These are phyloP conservation scores for Amylocystis lapponica DNA, from an alignment of 768 basidiomycete genomes.

Conservation along the genomic window DNA sequence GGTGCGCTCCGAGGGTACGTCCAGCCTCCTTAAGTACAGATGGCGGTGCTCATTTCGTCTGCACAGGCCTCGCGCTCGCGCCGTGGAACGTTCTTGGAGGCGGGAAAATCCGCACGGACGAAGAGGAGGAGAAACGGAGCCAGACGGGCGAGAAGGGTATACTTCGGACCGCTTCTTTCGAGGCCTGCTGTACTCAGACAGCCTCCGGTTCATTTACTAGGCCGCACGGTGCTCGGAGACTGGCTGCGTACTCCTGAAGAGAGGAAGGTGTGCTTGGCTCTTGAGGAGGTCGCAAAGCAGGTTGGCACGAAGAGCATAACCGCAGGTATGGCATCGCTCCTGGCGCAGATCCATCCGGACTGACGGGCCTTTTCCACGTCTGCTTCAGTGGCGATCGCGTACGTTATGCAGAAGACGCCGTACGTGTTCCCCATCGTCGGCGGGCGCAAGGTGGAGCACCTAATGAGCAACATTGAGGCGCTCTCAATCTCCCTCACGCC, in stretches of 20 bases:
- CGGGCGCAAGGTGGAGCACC: conserved; percentile 14
- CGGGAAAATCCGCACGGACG: conserved; percentile 33
- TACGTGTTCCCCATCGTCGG: conserved; percentile 16
- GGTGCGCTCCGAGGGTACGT: conserved; percentile 14
- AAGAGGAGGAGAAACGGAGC: conserved; percentile 24
- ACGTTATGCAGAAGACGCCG: conserved; percentile 23
- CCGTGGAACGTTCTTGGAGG: conserved; percentile 33
- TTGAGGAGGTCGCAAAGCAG: conserved; percentile 36
- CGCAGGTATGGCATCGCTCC: background rate
- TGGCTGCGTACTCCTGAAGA: conserved; percentile 34
- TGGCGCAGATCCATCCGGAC: conserved; percentile 12
- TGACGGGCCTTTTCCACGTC: background rate
- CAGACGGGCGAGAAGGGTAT: conserved; percentile 23
- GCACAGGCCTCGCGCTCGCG: conserved; percentile 30
- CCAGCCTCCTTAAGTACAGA: conserved; percentile 11
- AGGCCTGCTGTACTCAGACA: conserved; percentile 20
- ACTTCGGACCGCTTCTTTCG: conserved; percentile 30
- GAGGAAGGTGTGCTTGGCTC: conserved; percentile 25
- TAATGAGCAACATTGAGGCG: conserved; percentile 16
- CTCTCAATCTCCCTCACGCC: conserved; percentile 11
- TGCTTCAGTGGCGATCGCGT: conserved; percentile 27
- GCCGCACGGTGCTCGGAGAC: conserved; percentile 23
- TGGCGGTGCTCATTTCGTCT: background rate
- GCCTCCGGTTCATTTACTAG: background rate
- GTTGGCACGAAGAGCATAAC: conserved; percentile 25